These are phyloP conservation scores for Tetracladium setigerum DNA, from an alignment of 495 filamentous ascomycete genomes.

Conservation along the genomic window DNA sequence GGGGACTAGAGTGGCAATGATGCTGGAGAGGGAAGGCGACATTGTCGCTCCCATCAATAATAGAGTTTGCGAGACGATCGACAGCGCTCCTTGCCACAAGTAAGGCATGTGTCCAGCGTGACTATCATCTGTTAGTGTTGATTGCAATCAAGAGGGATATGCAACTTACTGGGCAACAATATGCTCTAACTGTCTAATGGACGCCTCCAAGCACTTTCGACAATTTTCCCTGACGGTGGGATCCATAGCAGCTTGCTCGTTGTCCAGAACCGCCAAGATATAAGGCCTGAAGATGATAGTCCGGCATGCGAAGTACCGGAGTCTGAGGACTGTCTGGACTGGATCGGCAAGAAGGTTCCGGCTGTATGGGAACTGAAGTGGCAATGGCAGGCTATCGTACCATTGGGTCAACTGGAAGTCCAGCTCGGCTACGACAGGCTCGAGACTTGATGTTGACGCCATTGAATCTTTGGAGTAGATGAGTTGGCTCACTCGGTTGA, in stretches of 20 bases:
- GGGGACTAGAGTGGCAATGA: slow-evolving; percentile 51
- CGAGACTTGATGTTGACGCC: slow-evolving; percentile 59
- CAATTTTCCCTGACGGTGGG: slow-evolving; percentile 66
- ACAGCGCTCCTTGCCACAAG: slow-evolving; percentile 76
- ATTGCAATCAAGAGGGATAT: background rate
- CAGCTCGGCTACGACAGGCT: slow-evolving; percentile 69
- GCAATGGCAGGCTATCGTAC: slow-evolving; percentile 68
- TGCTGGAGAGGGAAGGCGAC: slow-evolving; percentile 57
- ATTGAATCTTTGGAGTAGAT: slow-evolving; percentile 70
- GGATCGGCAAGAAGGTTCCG: slow-evolving; percentile 57
- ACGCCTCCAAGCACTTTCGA: slow-evolving; percentile 74
- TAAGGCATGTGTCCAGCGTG: slow-evolving; percentile 83
- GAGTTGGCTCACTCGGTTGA: slow-evolving; percentile 73
- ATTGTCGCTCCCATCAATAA: slow-evolving; percentile 79
- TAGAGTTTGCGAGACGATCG: slow-evolving; percentile 72
- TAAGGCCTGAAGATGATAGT: slow-evolving; percentile 83
- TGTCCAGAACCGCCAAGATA: slow-evolving; percentile 70
- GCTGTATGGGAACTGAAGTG: slow-evolving; percentile 68
- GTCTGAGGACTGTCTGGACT: slow-evolving; percentile 68
- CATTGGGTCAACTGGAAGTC: slow-evolving; percentile 78
- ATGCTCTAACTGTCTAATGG: slow-evolving; percentile 70
- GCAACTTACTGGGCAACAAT: slow-evolving; percentile 62
- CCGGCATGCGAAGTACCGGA: slow-evolving; percentile 76
- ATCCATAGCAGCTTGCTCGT: slow-evolving; percentile 63
- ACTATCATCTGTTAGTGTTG: slow-evolving; percentile 26